Evolutionary conservation across 176 grass and related monocot genomes (phyloP), one percentile per base, ranked within the genome.

Genomic region (Olyra latifolia): DNA sequence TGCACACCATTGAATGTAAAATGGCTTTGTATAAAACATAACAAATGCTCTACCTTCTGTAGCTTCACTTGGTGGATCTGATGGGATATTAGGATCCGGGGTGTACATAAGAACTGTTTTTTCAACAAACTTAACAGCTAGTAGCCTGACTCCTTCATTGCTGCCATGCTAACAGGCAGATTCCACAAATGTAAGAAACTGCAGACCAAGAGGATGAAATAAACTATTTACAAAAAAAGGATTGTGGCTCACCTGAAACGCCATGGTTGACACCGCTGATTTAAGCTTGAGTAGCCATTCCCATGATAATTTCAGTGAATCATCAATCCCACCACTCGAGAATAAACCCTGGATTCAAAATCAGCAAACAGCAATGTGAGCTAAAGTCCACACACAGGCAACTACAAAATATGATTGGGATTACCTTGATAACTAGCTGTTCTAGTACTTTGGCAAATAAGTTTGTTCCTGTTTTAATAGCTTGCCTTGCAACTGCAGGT

Each of bases 41-140:
- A 8, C 4, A 68, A 38, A 45, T 54, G 44, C 5, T 57, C 0
- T 84, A 98, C 95, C 95, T 85, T 92, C 58, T 47, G 57, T 76
- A 47, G 69, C 75, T 87, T 92, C 80, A 20, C 20, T 80, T 74
- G 92, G 95, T 82, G 92, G 83, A 87, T 98, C 90, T 71, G 92
- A 87, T 71, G 90, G 71, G 87, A 87, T 75, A 69, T 88, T 66
- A 80, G 90, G 92, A 85, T 98, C 95, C 4, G 90, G 88, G 47
- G 92, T 98, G 75, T 94, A 92, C 41, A 94, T 73, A 83, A 98
- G 92, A 94, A 98, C 67, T 69, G 86, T 91, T 82, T 69, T 68
- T 62, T 91, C 92, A 66, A 94, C 90, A 91, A 98, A 98, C 45
- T 89, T 94, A 52, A 98, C 80, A 29, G 92, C 91, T 68, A 94